phyloP scores from a whole-genome alignment of 345 rosid species.

The Reutealis trisperma region DNA sequence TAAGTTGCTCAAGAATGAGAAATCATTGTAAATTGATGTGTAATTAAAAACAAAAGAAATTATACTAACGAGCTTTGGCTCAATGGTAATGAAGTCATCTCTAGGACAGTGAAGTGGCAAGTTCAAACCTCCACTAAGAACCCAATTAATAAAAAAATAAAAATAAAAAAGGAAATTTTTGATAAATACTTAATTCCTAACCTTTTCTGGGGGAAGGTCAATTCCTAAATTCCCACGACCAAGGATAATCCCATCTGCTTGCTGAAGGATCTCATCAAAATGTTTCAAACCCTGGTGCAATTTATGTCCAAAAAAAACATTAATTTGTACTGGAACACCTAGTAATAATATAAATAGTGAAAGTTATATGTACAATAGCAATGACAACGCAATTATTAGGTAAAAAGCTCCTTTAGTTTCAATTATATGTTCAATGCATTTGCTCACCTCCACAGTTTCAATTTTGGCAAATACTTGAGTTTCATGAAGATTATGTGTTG shows the following conservation, averaged over 20 bases:
- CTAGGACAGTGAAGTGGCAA: too few species aligned
- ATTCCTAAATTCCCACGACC: conserved; percentile 46
- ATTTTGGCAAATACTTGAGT: conserved; percentile 41
- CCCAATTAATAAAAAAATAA: too few species aligned
- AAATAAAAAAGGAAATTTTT: too few species aligned
- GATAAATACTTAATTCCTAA: not conserved
- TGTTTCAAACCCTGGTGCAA: conserved; percentile 32
- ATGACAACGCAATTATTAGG: not conserved
- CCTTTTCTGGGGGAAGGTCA: conserved; percentile 46
- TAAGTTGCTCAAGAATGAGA: not conserved
- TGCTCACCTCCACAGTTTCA: conserved; percentile 40
- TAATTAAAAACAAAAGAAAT: not conserved
- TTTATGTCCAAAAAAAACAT: not conserved
- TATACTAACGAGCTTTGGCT: too few species aligned
- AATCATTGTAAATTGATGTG: not conserved
- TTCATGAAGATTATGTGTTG: conserved; percentile 25
- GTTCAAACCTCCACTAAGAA: too few species aligned
- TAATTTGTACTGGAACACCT: not conserved
- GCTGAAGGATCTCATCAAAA: conserved; percentile 37
- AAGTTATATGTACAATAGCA: not conserved
- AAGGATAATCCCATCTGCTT: conserved; percentile 43
- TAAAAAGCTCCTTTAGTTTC: not conserved
- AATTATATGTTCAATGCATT: not conserved
- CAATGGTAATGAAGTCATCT: too few species aligned
- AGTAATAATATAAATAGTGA: not conserved